A percentile compares a stretch with the other conserved stretches of the same genome.
These are phyloP conservation scores for Ophiocordyceps sinensis DNA, from an alignment of 2,329 filamentous ascomycete species.

Conservation along the genomic window DNA sequence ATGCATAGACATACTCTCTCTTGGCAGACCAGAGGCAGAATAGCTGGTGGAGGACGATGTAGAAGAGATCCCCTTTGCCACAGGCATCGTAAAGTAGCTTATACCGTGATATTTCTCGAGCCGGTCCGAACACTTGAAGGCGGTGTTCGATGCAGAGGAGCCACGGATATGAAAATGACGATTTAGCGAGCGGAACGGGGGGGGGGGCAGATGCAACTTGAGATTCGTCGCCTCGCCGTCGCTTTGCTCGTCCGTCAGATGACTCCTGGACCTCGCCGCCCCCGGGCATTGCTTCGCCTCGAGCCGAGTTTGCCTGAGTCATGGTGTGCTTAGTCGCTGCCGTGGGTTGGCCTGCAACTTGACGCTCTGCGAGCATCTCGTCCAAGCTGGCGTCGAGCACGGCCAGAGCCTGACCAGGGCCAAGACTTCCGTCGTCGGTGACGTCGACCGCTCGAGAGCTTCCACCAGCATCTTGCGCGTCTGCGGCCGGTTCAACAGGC, in stretches of 20 bases:
- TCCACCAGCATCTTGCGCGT: background rate
- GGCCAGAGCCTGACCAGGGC: background rate
- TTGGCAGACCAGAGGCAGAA: conserved; percentile 41
- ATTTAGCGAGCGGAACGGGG: too few relatives aligned
- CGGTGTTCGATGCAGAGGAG: background rate
- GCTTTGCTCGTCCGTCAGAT: background rate
- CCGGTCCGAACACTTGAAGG: background rate
- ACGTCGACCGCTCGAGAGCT: background rate
- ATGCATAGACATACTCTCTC: conserved; percentile 17
- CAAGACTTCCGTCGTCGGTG: background rate
- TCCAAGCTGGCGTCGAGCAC: background rate
- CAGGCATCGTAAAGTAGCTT: conserved; percentile 44
- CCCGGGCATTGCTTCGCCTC: too few relatives aligned
- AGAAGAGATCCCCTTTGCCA: conserved; percentile 40
- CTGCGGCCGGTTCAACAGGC: background rate
- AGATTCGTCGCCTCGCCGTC: background rate
- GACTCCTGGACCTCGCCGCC: background rate
- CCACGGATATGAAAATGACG: background rate
- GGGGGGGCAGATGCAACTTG: too few relatives aligned
- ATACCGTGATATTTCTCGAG: conserved; percentile 32
- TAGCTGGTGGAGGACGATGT: conserved; percentile 49
- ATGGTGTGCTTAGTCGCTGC: background rate
- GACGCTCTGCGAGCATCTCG: background rate
- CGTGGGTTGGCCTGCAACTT: background rate
- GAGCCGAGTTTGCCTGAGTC: background rate